Evolutionary conservation across 495 filamentous ascomycete genomes (phyloP).

Genomic region (Lepidopterella palustris): DNA sequence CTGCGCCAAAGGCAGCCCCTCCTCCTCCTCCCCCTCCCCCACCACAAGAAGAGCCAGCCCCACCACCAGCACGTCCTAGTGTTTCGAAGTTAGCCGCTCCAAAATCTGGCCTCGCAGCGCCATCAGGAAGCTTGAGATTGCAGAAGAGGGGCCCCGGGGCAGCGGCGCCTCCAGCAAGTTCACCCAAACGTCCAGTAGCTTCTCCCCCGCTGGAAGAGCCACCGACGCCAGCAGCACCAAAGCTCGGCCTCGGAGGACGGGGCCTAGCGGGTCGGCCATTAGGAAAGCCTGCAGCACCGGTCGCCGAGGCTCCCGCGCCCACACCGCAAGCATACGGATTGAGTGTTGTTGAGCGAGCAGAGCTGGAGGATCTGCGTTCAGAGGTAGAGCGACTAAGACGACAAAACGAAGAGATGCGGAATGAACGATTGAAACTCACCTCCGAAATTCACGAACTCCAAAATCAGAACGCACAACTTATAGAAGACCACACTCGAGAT

Average conservation of each 20-base stretch:
- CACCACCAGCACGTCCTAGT: conserved; percentile 48
- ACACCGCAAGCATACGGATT: conserved; percentile 42
- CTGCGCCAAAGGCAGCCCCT: conserved; percentile 46
- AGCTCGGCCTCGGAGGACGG: conserved; percentile 63
- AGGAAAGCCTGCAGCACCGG: conserved; percentile 59
- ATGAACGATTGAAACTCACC: conserved; percentile 63
- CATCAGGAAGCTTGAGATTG: conserved; percentile 56
- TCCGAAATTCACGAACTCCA: conserved; percentile 83
- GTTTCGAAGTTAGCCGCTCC: conserved; percentile 58
- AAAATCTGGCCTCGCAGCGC: conserved; percentile 58
- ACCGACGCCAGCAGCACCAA: conserved; percentile 54
- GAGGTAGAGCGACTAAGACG: conserved; percentile 72
- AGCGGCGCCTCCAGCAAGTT: conserved; percentile 40
- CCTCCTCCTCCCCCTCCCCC: conserved; percentile 41
- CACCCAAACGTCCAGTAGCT: conserved; percentile 48
- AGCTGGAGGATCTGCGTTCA: conserved; percentile 78
- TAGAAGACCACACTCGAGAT: conserved; percentile 94
- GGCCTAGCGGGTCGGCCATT: conserved; percentile 81
- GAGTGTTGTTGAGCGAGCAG: conserved; percentile 68
- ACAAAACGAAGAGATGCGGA: conserved; percentile 65
- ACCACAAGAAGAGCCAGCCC: conserved; percentile 43
- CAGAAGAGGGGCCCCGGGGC: conserved; percentile 18
- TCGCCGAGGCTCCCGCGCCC: conserved; percentile 38
- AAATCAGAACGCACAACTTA: conserved; percentile 91
- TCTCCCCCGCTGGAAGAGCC: conserved; percentile 53